Conservation (phyloP, 345 rosid genomes). For the Salix arbutifolia region DNA sequence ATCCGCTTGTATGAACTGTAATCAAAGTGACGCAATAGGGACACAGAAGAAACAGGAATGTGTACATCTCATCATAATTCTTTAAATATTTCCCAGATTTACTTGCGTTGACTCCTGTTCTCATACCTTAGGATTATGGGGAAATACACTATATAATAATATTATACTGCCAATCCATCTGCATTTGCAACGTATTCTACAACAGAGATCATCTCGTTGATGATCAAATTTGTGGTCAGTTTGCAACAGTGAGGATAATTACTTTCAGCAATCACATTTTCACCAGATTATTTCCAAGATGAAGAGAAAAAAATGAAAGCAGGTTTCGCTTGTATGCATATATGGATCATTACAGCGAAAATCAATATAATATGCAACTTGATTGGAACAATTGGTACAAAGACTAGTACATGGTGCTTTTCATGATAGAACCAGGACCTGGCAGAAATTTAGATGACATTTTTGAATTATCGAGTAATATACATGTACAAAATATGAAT, state of each 20-base stretch:
- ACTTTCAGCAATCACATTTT: not conserved
- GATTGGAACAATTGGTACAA: not conserved
- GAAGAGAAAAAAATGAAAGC: not conserved
- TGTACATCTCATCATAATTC: too few relatives aligned
- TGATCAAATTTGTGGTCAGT: not conserved
- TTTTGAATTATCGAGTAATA: not conserved
- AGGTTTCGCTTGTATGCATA: not conserved
- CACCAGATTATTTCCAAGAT: not conserved
- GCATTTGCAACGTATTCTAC: not conserved
- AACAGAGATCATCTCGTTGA: not conserved
- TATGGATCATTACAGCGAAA: not conserved
- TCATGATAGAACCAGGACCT: not conserved
- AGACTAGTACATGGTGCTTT: not conserved
- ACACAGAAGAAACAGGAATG: not conserved
- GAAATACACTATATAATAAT: not conserved
- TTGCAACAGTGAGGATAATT: not conserved
- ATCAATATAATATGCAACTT: not conserved
- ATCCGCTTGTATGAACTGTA: not conserved
- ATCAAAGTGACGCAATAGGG: not conserved
- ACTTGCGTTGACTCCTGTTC: not conserved
- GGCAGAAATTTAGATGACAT: not conserved
- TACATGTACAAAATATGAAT: not conserved
- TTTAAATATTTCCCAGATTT: not conserved
- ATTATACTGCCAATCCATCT: not conserved
- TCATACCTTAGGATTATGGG: not conserved